Percentiles rank a stretch among this genome's conserved stretches.
Conservation (phyloP, 78 protist genomes). For the Dictyostelium firmibasis region DNA sequence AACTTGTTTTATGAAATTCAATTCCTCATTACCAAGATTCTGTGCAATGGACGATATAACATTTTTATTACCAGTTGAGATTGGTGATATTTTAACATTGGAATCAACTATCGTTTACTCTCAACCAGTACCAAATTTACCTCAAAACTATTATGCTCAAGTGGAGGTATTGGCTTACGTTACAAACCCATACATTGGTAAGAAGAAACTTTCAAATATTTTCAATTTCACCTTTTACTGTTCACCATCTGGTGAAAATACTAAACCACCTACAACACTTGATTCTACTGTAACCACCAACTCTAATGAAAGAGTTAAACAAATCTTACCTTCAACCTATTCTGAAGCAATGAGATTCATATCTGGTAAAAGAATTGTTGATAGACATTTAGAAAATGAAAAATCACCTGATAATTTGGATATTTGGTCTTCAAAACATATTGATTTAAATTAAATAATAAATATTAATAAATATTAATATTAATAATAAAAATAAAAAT, state of each 20-base stretch:
- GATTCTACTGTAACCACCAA: neutral
- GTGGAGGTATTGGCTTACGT: conserved; percentile 70
- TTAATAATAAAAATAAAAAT: neutral
- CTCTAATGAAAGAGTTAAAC: neutral
- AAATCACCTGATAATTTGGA: neutral
- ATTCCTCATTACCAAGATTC: conserved; percentile 39
- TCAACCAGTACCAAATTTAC: neutral
- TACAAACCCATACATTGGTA: conserved; percentile 40
- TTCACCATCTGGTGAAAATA: neutral
- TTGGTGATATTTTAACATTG: conserved; percentile 66
- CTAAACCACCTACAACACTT: neutral
- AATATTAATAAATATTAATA: neutral
- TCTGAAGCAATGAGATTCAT: conserved; percentile 72
- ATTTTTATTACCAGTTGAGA: conserved; percentile 61
- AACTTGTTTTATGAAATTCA: conserved; percentile 42
- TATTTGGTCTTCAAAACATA: conserved; percentile 1
- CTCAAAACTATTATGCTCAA: conserved; percentile 30
- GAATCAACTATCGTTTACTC: conserved; percentile 73
- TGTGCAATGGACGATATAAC: conserved; percentile 79
- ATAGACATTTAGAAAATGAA: conserved; percentile 29
- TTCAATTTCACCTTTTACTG: conserved; percentile 79
- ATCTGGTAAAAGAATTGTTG: conserved; percentile 61
- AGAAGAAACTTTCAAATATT: conserved; percentile 64
- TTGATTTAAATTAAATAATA: neutral
- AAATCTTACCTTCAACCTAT: conserved; percentile 59